Base-by-base conservation (phyloP, 1,284 basidiomycete genomes). In the Ustilago curta region DNA sequence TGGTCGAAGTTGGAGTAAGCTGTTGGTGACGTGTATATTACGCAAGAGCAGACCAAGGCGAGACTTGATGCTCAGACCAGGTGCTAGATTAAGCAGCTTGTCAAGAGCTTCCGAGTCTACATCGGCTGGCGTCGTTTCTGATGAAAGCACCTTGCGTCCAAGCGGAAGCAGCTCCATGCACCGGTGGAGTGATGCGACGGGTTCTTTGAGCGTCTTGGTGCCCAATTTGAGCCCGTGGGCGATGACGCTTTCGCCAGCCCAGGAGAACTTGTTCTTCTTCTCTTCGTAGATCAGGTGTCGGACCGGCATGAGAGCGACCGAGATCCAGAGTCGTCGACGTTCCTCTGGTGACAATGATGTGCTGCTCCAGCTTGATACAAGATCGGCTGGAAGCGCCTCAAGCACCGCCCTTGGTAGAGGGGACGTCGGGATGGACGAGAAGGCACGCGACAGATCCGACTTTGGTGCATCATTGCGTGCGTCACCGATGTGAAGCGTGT, bases 211-310 rank as follows among this genome's bases (percentile, higher is more conserved):
- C 27, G 61, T 75, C 39, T 68, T 70, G 9, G 69, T 71, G 29
- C 80, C 82, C 19, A 84, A 62, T 51, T 84, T 84, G 54, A 84
- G 80, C 2, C 82, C 83, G n/a, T 59, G 62, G 14, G 70, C 48
- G 8, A 83, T 63, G 16, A 79, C 76, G 25, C 47, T 56, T 27
- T 76, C 78, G n/a, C 74, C 79, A 2, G 81, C 76, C 83, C 77
- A 81, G 3, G 53, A 59, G 23, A 57, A 50, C 48, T 79, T 79
- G 58, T 67, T 66, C 59, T 81, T 79, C 68, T 81, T 80, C 47
- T 77, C 76, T 9, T 76, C 67, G 48, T 77, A 69, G 4, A 64
- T 63, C 14, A 76, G 45, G 14, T 70, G 61, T 16, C 61, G 53
- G 25, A 83, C 51, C 1, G 78, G 79, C 0, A 79, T 45, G 23